Conservation (phyloP, 805 yeast genomes). For the Lachancea kluyveri region DNA sequence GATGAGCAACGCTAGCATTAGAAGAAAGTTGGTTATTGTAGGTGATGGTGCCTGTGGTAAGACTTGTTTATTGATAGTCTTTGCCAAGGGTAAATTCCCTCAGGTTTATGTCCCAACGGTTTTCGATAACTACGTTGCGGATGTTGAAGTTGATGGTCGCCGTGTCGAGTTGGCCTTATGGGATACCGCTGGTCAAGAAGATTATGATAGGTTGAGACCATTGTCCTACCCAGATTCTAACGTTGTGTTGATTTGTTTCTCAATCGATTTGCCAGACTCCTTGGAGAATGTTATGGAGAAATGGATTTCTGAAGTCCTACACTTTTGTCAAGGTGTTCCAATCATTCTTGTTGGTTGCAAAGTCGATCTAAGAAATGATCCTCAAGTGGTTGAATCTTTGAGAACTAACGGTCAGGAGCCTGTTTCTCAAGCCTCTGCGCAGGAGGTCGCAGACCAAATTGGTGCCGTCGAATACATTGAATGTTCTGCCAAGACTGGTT, state of each 20-base stretch:
- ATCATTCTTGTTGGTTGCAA: conserved; percentile 89
- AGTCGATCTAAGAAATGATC: conserved; percentile 80
- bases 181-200: conserved; percentile 99
- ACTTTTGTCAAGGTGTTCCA: conserved; percentile 91
- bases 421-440: conserved; percentile 42
- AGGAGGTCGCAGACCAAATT: conserved; percentile 62
- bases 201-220: conserved; percentile 89
- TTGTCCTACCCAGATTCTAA: conserved; percentile 87
- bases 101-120: conserved; percentile 94
- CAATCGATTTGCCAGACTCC: conserved; percentile 86
- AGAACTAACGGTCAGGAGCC: conserved; percentile 34
- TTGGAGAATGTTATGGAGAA: conserved; percentile 89
- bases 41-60: conserved; percentile 98
- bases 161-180: conserved; percentile 88
- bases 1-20: conserved; percentile 14
- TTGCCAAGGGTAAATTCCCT: conserved; percentile 85
- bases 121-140: conserved; percentile 95
- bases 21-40: conserved; percentile 77
- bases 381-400: conserved; percentile 65
- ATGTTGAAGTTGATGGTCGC: conserved; percentile 85
- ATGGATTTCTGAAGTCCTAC: conserved; percentile 90
- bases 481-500: conserved; percentile 86
- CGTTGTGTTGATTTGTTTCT: conserved; percentile 84
- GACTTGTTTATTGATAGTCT: conserved; percentile 81
- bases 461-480: conserved; percentile 80